Percentiles rank a stretch among this genome's conserved stretches.
These are phyloP conservation scores for Hanseniaspora jakobsenii DNA, from an alignment of 805 yeast species.

Conservation along the genomic window DNA sequence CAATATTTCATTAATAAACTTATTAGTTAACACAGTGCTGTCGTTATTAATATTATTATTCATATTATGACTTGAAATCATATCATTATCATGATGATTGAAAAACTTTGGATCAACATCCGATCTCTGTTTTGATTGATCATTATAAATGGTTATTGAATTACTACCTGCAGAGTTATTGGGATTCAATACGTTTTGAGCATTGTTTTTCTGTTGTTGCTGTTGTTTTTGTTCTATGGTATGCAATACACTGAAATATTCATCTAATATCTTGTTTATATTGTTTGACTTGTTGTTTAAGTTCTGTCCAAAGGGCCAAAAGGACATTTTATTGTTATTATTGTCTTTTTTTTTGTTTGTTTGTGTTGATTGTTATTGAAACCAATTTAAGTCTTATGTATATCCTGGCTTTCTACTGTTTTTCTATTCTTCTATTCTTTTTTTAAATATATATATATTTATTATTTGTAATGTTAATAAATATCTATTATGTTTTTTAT, in stretches of 20 bases:
- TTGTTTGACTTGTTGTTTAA: conserved; percentile 24
- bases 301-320: conserved; percentile 37
- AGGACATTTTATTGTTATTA: too few species aligned
- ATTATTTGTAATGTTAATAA: neutral
- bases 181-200: too few species aligned
- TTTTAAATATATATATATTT: too few species aligned
- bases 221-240: conserved; percentile 20
- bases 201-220: conserved; percentile 11
- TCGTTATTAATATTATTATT: neutral
- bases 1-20: conserved; percentile 30
- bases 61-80: neutral
- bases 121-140: too few species aligned
- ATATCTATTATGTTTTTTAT: too few species aligned
- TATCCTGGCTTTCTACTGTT: too few species aligned
- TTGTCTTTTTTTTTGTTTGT: conserved; percentile 16
- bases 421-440: too few species aligned
- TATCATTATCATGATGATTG: neutral
- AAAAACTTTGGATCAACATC: too few species aligned
- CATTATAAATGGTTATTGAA: neutral
- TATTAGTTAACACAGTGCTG: conserved; percentile 1
- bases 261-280: conserved; percentile 32
- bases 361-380: neutral
- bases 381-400: neutral
- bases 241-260: conserved; percentile 28
- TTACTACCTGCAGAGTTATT: neutral